Evolutionary conservation across 2,329 filamentous ascomycete genomes (phyloP).

Genomic region (Xylariaceae sp.): DNA sequence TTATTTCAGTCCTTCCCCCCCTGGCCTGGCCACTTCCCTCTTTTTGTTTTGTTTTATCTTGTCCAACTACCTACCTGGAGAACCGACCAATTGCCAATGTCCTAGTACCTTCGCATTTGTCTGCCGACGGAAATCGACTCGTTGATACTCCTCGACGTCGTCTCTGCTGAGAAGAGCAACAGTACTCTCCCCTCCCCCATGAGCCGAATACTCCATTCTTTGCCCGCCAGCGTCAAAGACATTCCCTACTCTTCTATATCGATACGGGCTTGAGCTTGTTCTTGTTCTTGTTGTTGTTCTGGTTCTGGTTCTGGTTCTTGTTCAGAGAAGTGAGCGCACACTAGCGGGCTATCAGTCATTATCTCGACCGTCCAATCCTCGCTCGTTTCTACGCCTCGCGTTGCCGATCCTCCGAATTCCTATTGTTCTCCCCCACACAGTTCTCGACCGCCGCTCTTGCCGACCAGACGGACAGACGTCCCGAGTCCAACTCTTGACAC

Average conservation of each 20-base stretch:
- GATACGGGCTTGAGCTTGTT: slow-evolving; percentile 18
- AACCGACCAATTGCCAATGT: slow-evolving; percentile 11
- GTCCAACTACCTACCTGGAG: slow-evolving; percentile 1
- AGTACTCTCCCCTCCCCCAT: slow-evolving; percentile 6
- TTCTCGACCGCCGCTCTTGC: slow-evolving; percentile 1
- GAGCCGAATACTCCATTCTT: slow-evolving; percentile 11
- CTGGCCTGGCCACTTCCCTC: slow-evolving; percentile 24
- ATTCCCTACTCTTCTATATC: slow-evolving; percentile 31
- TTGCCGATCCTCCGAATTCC: slow-evolving; percentile 24
- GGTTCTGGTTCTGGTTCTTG: background rate
- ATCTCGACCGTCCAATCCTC: slow-evolving; percentile 12
- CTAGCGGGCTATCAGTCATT: slow-evolving; percentile 14
- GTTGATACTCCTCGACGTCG: slow-evolving; percentile 14
- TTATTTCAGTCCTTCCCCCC: slow-evolving; percentile 33
- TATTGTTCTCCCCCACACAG: slow-evolving; percentile 5
- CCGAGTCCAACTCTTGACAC: slow-evolving; percentile 1
- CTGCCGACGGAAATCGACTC: slow-evolving; percentile 6
- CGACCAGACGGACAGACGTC: slow-evolving; percentile 1
- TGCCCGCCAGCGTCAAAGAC: slow-evolving; percentile 24
- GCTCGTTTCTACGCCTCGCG: slow-evolving; percentile 26
- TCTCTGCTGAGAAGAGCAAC: slow-evolving; percentile 6
- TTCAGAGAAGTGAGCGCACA: slow-evolving; percentile 8
- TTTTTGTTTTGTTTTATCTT: slow-evolving; percentile 12
- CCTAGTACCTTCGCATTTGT: slow-evolving; percentile 13
- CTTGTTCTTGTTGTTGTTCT: background rate